Conservation (phyloP, 139 green algal genomes). For the Desmodesmus armatus region DNA sequence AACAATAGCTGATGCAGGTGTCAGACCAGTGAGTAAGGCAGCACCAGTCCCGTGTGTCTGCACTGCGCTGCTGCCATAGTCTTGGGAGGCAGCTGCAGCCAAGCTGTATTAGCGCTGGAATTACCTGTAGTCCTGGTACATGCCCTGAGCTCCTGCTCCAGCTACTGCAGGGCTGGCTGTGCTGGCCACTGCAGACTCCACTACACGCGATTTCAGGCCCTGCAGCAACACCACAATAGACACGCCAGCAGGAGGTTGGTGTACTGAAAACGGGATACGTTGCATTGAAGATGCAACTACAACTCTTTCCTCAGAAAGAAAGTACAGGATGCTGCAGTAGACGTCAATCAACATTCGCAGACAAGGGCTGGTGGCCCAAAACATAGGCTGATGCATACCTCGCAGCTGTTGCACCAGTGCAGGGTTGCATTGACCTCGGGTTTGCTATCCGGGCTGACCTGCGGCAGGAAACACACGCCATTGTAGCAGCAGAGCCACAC, state of each 20-base stretch:
- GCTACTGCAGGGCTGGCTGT: not conserved
- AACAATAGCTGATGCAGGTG: no score
- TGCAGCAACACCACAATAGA: not conserved
- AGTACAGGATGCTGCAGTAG: not conserved
- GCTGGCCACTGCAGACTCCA: not conserved
- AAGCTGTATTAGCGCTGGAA: no score
- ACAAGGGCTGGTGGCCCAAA: not conserved
- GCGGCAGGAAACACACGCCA: not conserved
- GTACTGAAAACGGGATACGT: no score
- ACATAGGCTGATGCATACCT: slow-evolving; percentile 12
- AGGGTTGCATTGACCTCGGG: not conserved
- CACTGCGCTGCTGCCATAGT: no score
- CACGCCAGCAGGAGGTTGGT: not conserved
- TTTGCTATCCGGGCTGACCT: slow-evolving; percentile 23
- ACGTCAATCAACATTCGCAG: not conserved
- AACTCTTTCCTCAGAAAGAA: no score
- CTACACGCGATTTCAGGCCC: slow-evolving; percentile 15
- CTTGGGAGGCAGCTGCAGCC: no score
- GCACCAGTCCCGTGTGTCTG: no score
- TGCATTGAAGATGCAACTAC: no score
- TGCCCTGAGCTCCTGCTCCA: not conserved
- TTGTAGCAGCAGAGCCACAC: not conserved
- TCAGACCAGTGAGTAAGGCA: no score
- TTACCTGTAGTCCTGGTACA: slow-evolving; percentile 39
- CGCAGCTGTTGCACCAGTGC: slow-evolving; percentile 11